Conservation (phyloP, 2,329 filamentous ascomycete genomes). For the Ophiocordyceps unilateralis region DNA sequence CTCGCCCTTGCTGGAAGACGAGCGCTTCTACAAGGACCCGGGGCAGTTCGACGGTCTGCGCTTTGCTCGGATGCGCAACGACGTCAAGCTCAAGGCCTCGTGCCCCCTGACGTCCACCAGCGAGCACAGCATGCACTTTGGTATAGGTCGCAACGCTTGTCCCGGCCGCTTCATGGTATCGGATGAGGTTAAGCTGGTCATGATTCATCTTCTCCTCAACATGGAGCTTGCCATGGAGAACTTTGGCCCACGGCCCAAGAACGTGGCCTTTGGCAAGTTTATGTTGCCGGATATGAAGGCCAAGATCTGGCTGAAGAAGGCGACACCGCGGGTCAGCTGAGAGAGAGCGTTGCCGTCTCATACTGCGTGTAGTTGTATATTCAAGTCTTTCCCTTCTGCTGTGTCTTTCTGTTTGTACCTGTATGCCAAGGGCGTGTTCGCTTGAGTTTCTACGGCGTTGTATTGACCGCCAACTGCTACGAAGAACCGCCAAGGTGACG, state of each 20-base stretch:
- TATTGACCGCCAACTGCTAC: too few relatives aligned
- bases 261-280: conserved; percentile 4
- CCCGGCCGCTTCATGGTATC: conserved; percentile 5
- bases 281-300: conserved; percentile 4
- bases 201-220: conserved; percentile 4
- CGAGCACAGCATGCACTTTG: conserved; percentile 6
- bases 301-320: conserved; percentile 3
- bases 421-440: too few relatives aligned
- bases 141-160: conserved; percentile 4
- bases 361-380: too few relatives aligned
- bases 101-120: conserved; percentile 3
- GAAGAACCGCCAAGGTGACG: too few relatives aligned
- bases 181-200: conserved; percentile 4
- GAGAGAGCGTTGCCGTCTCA: too few relatives aligned
- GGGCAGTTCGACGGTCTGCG: conserved; percentile 4
- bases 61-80: conserved; percentile 4
- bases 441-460: too few relatives aligned
- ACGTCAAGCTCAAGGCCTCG: conserved; percentile 1
- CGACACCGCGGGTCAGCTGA: not conserved
- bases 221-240: conserved; percentile 4
- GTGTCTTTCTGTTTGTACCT: too few relatives aligned
- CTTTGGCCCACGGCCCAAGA: conserved; percentile 3
- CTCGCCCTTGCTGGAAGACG: conserved; percentile 3
- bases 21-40: conserved; percentile 3
- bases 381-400: too few relatives aligned